Evolutionary conservation across 192 early-diverging fungal genomes (phyloP), one percentile per base, ranked within the genome.

Genomic region (Backusella parvicylindrica): DNA sequence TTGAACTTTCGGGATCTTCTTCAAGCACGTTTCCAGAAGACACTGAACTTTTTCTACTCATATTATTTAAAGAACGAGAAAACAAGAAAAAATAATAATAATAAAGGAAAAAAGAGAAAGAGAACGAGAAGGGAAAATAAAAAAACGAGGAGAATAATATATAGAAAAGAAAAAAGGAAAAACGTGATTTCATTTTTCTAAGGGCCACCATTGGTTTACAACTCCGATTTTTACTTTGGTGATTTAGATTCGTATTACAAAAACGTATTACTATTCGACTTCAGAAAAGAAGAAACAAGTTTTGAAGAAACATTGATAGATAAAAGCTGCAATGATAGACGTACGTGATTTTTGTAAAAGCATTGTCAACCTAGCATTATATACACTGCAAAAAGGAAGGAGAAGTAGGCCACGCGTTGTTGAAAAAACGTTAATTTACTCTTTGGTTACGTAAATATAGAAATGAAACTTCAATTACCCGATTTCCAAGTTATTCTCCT

Each of bases 1-100:
- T 93, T 68, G 92, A 87, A 47, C 84, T 82, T 40, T 91, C 91
- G 35, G 87, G 85, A 68, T 78, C 80, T 18, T 82, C 70, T 47
- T 70, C 68, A 68, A 68, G 21, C 12, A 60, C 53, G 23, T 60
- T 60, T 26, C 53, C 53, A 18, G 66, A 37, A 38, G 66, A 37
- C 3, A 37, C 23, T 28, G 23, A 30, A 40, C 40, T 70, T 31
- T 70, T 70, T 47, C 41, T 70, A 47, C 68, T 70, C 68, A 70
- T 70, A 26, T 35, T 43, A 13, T 6, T 70, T 43, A 13, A 70
- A 41, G 28, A 43, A 23, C 15, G 2, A 26, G 13, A 47, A 66
- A 18, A 28, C 12, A 36, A 31, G 16, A 21, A 26, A 30, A 28
- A 68, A 70, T 16, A 66, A 36, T 6, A 36, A 35, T n/a, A 36